These are phyloP conservation scores for Craterostigma plantagineum DNA, from an alignment of 257 asterid genomes.

Conservation along the genomic window DNA sequence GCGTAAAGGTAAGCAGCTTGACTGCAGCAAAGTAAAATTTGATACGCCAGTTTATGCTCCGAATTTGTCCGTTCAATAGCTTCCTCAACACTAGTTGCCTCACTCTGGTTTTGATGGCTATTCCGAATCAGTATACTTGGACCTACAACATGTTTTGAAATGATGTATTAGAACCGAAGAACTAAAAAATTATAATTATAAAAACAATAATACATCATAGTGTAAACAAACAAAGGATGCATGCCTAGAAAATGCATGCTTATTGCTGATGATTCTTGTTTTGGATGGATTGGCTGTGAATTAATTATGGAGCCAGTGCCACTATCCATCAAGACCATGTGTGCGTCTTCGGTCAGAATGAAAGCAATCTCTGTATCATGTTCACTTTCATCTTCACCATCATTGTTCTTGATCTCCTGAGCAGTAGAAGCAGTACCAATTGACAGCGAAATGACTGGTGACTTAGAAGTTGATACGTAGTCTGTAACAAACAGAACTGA, in stretches of 20 bases:
- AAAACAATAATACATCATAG: constrained; percentile 8
- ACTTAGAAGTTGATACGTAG: constrained; percentile 28
- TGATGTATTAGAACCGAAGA: constrained; percentile 12
- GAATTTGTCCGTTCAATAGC: constrained; percentile 13
- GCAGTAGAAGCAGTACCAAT: constrained; percentile 21
- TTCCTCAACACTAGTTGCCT: constrained; percentile 15
- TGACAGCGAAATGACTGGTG: constrained; percentile 44
- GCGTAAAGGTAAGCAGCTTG: constrained; percentile 45
- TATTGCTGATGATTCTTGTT: constrained; percentile 43
- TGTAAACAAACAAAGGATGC: constrained; percentile 16
- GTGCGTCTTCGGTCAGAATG: constrained; percentile 51
- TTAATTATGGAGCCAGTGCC: constrained; percentile 33
- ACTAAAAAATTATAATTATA: constrained; percentile 11
- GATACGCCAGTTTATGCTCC: too few species aligned
- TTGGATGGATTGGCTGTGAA: constrained; percentile 30
- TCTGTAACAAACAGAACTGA: constrained; percentile 62
- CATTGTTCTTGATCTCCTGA: constrained; percentile 16
- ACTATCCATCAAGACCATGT: constrained; percentile 38
- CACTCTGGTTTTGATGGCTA: constrained; percentile 15
- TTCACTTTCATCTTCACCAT: constrained; percentile 19
- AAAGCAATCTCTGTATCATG: constrained; percentile 31
- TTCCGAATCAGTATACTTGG: constrained; percentile 15
- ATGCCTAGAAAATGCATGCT: constrained; percentile 61
- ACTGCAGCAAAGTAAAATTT: constrained; percentile 56
- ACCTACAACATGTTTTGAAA: constrained; percentile 23